Conservation (phyloP, 2,329 filamentous ascomycete species). For the Pyrenophora tritici-repentis region DNA sequence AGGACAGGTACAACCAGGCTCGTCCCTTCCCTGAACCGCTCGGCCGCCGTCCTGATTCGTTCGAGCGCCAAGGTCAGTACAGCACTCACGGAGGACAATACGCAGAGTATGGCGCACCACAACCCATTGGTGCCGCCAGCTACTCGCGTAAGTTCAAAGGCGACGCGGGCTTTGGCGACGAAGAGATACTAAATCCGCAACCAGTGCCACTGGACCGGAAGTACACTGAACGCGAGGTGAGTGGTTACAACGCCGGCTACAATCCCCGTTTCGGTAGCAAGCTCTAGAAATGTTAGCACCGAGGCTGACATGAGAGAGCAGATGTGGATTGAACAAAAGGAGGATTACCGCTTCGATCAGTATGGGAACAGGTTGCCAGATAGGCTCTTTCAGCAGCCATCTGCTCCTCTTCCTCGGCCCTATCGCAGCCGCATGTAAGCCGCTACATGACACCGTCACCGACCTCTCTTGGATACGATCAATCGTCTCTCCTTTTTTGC, state of each 20-base stretch:
- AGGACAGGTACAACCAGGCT: constrained; percentile 10
- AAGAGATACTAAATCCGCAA: constrained; percentile 46
- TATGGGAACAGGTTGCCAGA: constrained; percentile 45
- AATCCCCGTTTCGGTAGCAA: constrained; percentile 15
- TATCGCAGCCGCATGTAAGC: constrained; percentile 38
- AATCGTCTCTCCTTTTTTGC: constrained; percentile 2
- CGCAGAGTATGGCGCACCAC: constrained; percentile 40
- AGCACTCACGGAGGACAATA: constrained; percentile 31
- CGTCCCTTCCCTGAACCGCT: constrained; percentile 29
- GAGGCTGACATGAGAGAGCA: constrained; percentile 18
- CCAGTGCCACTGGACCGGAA: constrained; percentile 39
- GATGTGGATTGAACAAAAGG: constrained; percentile 46
- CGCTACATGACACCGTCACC: neutral
- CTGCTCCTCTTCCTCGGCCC: constrained; percentile 26
- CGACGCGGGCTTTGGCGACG: constrained; percentile 45
- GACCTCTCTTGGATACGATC: constrained; percentile 10
- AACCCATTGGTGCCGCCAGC: constrained; percentile 35
- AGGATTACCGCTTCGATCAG: constrained; percentile 43
- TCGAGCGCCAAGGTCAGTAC: constrained; percentile 28
- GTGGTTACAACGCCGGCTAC: constrained; percentile 19
- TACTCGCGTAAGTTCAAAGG: constrained; percentile 43
- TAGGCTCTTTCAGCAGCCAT: constrained; percentile 24
- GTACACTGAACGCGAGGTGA: constrained; percentile 42
- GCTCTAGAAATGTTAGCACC: constrained; percentile 11
- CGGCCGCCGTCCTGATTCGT: constrained; percentile 41